Conservation (phyloP, 2,329 filamentous ascomycete genomes). For the Tolypocladium cylindrosporum region DNA sequence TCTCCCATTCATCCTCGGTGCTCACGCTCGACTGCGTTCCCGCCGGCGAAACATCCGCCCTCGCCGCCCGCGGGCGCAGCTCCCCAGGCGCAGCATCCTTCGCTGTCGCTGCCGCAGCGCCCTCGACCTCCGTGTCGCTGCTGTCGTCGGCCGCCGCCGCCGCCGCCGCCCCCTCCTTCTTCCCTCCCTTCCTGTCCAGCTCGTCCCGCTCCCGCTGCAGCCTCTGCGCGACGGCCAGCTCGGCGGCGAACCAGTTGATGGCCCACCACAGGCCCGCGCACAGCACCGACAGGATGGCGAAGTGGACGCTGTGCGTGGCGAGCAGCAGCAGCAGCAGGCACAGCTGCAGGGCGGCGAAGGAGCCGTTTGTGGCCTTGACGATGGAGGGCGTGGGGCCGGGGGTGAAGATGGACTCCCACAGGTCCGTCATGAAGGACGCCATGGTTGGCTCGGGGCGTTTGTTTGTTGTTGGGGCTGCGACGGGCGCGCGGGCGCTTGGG, state of each 20-base stretch:
- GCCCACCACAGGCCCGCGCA: slow-evolving; percentile 80
- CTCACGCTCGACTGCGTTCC: slow-evolving; percentile 51
- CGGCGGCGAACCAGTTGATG: slow-evolving; percentile 93
- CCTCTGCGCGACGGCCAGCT: slow-evolving; percentile 36
- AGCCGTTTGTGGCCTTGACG: slow-evolving; percentile 78
- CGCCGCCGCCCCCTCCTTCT: slow-evolving; percentile 1
- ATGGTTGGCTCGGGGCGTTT: slow-evolving; percentile 22
- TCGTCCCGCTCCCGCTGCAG: slow-evolving; percentile 20
- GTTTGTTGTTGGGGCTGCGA: no score
- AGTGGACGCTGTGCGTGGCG: slow-evolving; percentile 82
- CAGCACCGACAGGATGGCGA: slow-evolving; percentile 69
- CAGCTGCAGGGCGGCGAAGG: slow-evolving; percentile 77
- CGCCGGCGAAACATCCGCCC: slow-evolving; percentile 14
- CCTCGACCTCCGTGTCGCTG: slow-evolving; percentile 37
- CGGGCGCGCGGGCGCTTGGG: background rate
- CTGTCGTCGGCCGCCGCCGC: slow-evolving; percentile 16
- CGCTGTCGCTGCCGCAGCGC: slow-evolving; percentile 8
- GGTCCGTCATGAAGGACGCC: slow-evolving; percentile 58
- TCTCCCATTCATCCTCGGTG: slow-evolving; percentile 97
- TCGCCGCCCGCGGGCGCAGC: slow-evolving; percentile 36
- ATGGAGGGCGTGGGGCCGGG: slow-evolving; percentile 83
- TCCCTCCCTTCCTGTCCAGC: slow-evolving; percentile 5
- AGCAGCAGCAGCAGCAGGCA: slow-evolving; percentile 67
- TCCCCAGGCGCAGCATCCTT: slow-evolving; percentile 32
- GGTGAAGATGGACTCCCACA: slow-evolving; percentile 90